These are phyloP conservation scores for Funneliformis caledonium DNA, from an alignment of 371 early-diverging fungal genomes.

Conservation along the genomic window DNA sequence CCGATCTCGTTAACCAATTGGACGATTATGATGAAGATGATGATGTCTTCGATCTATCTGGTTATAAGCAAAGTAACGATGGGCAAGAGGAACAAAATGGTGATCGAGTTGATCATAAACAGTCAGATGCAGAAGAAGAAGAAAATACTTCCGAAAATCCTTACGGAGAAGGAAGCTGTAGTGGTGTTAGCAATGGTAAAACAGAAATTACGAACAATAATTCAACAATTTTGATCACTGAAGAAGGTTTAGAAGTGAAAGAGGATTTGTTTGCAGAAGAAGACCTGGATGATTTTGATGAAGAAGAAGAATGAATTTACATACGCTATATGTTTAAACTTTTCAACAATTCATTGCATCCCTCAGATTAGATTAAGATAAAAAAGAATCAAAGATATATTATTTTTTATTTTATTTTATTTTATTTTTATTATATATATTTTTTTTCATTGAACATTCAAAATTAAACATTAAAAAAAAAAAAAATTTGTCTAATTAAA, in stretches of 20 bases:
- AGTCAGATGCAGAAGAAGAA: slow-evolving; percentile 45
- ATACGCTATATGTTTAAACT: not conserved
- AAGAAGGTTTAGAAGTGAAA: slow-evolving; percentile 43
- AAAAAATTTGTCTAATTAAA: no score
- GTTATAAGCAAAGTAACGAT: slow-evolving; percentile 57
- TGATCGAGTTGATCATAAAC: slow-evolving; percentile 46
- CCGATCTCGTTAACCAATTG: slow-evolving; percentile 77
- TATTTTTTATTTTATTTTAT: no score
- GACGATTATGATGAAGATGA: slow-evolving; percentile 79
- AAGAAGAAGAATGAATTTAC: slow-evolving; percentile 42
- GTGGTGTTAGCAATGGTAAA: slow-evolving; percentile 13
- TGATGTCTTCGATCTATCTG: slow-evolving; percentile 66
- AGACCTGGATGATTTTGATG: slow-evolving; percentile 53
- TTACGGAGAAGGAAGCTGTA: slow-evolving; percentile 45
- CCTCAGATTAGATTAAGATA: no score
- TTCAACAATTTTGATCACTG: not conserved
- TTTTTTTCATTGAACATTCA: no score
- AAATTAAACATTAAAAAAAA: no score
- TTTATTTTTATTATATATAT: no score
- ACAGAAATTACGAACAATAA: slow-evolving; percentile 5
- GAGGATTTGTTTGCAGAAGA: slow-evolving; percentile 55
- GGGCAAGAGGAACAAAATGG: slow-evolving; percentile 52
- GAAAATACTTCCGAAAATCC: slow-evolving; percentile 46
- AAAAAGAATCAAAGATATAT: no score
- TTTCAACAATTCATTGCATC: not conserved